phyloP scores from a whole-genome alignment of 768 basidiomycete species.

The Leccinum truebloodii region DNA sequence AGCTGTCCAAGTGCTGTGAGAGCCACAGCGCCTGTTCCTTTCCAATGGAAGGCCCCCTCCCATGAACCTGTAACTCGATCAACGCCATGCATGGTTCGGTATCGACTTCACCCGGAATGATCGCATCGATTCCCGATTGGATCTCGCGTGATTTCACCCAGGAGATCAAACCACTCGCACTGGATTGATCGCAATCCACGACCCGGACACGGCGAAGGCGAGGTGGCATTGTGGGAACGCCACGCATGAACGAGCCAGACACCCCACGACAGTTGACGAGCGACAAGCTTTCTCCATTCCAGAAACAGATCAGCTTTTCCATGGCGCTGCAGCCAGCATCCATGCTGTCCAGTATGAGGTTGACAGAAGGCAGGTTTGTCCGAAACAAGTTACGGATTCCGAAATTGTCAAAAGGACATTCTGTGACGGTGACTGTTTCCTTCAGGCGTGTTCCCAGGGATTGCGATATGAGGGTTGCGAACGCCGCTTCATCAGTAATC shows the following conservation, averaged over 20 bases:
- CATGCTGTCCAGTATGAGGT: constrained; percentile 6
- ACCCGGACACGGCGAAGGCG: constrained; percentile 6
- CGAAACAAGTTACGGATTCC: background rate
- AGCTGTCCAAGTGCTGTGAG: constrained; percentile 2
- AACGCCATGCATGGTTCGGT: constrained; percentile 5
- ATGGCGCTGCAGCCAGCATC: background rate
- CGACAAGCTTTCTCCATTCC: constrained; percentile 12
- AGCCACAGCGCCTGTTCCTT: constrained; percentile 8
- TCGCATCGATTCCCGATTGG: background rate
- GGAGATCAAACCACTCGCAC: background rate
- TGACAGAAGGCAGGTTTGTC: constrained; percentile 2
- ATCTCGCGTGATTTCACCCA: constrained; percentile 7
- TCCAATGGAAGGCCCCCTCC: constrained; percentile 4
- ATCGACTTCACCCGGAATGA: background rate
- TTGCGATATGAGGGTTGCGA: constrained; percentile 6
- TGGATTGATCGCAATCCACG: constrained; percentile 8
- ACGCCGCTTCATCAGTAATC: background rate
- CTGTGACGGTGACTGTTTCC: constrained; percentile 1
- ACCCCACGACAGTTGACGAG: constrained; percentile 7
- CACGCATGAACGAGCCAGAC: constrained; percentile 4
- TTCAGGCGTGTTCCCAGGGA: constrained; percentile 4
- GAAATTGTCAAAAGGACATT: constrained; percentile 10
- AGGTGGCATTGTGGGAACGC: constrained; percentile 1
- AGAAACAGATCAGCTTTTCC: constrained; percentile 4
- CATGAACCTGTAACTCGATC: constrained; percentile 6